Evolutionary conservation across 1,284 basidiomycete genomes (phyloP).

Genomic region (Porphyrellus sp.): DNA sequence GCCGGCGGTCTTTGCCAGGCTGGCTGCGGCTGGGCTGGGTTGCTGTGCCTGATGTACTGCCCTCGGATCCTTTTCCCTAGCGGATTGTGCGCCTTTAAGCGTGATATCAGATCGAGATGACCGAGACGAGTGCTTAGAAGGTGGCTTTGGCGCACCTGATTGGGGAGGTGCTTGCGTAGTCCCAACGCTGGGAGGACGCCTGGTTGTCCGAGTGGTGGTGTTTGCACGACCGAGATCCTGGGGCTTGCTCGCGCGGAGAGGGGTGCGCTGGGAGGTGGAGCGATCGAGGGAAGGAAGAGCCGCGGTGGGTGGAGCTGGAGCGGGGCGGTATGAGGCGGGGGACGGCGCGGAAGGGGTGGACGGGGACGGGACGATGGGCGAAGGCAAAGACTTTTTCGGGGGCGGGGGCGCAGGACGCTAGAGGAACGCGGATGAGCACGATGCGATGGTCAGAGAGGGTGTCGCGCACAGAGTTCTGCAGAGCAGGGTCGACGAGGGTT

Average conservation of each 20-base stretch:
- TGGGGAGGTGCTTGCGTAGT: conserved; percentile 19
- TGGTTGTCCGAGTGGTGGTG: conserved; percentile 49
- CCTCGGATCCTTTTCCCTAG: conserved; percentile 38
- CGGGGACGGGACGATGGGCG: conserved; percentile 33
- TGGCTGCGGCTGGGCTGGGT: conserved; percentile 45
- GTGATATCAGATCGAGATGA: conserved; percentile 55
- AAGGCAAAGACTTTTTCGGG: conserved; percentile 51
- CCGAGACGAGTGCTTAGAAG: conserved; percentile 47
- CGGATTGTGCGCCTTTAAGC: conserved; percentile 39
- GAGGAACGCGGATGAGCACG: conserved; percentile 23
- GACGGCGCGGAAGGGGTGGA: conserved; percentile 35
- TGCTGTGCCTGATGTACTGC: conserved; percentile 40
- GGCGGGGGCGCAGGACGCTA: conserved; percentile 50
- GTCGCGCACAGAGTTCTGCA: conserved; percentile 51
- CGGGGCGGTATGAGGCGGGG: conserved; percentile 60
- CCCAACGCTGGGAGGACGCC: conserved; percentile 30
- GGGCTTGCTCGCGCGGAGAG: conserved; percentile 49
- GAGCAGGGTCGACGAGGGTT: conserved; percentile 42
- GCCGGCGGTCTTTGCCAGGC: conserved; percentile 62
- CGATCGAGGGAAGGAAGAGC: conserved; percentile 66
- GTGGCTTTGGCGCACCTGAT: conserved; percentile 38
- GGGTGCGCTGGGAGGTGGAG: conserved; percentile 70
- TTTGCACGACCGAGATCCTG: conserved; percentile 61
- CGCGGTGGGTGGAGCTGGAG: conserved; percentile 61
- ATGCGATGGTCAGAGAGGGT: conserved; percentile 2